Evolutionary conservation across 305 asterid genomes (phyloP), one percentile per base, ranked within the genome.

Genomic region (Fraxinus ornus): DNA sequence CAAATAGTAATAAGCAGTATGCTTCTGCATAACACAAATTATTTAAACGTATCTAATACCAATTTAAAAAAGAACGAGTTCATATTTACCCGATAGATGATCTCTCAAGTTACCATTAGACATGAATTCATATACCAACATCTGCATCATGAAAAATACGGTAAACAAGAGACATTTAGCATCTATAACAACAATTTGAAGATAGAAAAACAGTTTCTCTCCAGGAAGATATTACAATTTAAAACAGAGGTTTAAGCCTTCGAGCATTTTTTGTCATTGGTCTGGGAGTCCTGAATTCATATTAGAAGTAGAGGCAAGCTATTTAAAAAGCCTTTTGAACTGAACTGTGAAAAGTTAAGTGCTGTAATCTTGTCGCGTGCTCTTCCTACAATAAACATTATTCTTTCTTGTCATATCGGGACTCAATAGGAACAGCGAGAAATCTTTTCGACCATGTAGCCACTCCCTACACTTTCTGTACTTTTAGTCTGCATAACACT

Each of bases 41-140:
- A 24, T 10, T 60, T 5, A 35, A 60, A 17, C 10, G 22, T 36
- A 79, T 22, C 17, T 12, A 37, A 12, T 44, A 26, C 33, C 52
- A 44, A 19, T 15, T 19, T 47, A 10, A 44, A 78, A 84, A 81
- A 82, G 79, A 37, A 70, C 28, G 32, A 44, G 82, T 64, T 70
- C 9, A 75, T 75, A 81, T 22, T 84, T 92, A 94, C 98, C 95
- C 55, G 93, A 94, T 78, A 94, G 80, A 88, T 91, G 93, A 80
- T 94, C 96, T 83, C 97, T 88, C 81, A 94, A 85, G 77, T 90
- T 91, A 76, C 95, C 97, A 80, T 91, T 91, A 32, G 94, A 75
- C 93, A 92, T 92, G 84, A 89, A 91, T 82, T 94, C 97, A 76
- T 94, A 94, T 44, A 91, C 85, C 92, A 93, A 83, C 92, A 94